Conservation (phyloP, 352 stramenopile genomes). For the Pythium pyrilobum region DNA sequence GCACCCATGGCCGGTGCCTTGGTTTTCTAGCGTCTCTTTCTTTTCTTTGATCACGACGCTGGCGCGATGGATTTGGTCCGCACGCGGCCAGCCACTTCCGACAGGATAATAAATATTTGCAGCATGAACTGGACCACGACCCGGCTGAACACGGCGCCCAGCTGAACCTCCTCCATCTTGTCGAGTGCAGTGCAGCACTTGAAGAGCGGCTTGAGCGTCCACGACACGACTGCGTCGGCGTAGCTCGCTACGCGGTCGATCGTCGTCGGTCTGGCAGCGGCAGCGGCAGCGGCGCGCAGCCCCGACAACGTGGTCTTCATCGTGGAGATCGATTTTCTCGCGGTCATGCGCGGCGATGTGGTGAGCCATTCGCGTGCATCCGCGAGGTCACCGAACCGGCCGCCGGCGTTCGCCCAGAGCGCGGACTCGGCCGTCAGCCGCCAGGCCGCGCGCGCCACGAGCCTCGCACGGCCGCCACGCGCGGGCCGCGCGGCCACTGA, state of each 20-base stretch:
- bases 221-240: conserved; percentile 26
- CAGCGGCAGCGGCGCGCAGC: neutral
- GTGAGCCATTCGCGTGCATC: conserved; percentile 3
- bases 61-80: no score
- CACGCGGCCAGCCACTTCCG: neutral
- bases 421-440: conserved; percentile 5
- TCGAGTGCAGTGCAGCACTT: conserved; percentile 38
- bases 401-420: conserved; percentile 9
- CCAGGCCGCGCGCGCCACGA: neutral
- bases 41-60: neutral
- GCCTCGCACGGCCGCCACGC: neutral
- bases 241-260: neutral
- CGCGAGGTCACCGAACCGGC: neutral
- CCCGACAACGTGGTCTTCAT: neutral
- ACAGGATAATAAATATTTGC: conserved; percentile 4
- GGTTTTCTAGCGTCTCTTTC: neutral
- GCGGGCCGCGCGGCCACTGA: neutral
- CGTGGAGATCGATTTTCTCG: neutral
- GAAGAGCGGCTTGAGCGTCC: conserved; percentile 36
- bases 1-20: no score
- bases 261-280: neutral
- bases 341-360: neutral
- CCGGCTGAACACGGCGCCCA: conserved; percentile 34
- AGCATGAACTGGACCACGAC: conserved; percentile 42
- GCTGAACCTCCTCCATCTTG: conserved; percentile 6